Evolutionary conservation across 2,329 filamentous ascomycete genomes (phyloP), one percentile per base, ranked within the genome.

Genomic region (Hypomyces rosellus): DNA sequence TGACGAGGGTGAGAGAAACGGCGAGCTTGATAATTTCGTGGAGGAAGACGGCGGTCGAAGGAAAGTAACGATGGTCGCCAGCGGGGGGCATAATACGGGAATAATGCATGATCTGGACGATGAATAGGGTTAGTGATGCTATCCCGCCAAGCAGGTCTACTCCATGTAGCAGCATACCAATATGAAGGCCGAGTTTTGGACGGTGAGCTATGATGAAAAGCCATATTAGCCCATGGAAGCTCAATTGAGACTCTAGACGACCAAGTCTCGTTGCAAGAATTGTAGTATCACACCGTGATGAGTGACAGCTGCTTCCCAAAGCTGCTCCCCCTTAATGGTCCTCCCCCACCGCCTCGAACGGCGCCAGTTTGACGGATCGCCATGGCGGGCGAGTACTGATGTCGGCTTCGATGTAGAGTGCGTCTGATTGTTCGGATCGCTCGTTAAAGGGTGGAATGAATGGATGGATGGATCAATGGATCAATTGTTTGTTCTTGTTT

Each of bases 41-140:
- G 55, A 97, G 77, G 65, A 97, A 89, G 49, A 99, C 89, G 40
- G 92, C 91, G 9, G 93, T 97, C 39, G 91, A 96, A 37, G 92
- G 85, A 60, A 93, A 89, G 69, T 96, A 97, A 65, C 91, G 85
- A 63, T 91, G 88, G 58, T 89, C 88, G 65, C 85, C 84, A 9
- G 80, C 76, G 9, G 84, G 78, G n/a, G 90, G 87, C 91, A 96
- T 96, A 54, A 95, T 84, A 57, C 91, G 83, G 30, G 91, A 96
- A 69, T 97, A 96, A 72, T 96, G 92, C 78, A 96, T 87, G 50
- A 96, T 79, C 88, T 92, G 16, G 25, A 30, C 25, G 9, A 30
- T 30, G 6, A 30, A 30, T 30, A 6, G 25, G 4, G 25, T 30
- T 30, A 30, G 25, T 30, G 9, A 11, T 2, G 25, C 9, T 30